phyloP scores from a whole-genome alignment of 2,329 filamentous ascomycete species.

The Aureobasidium sp. region DNA sequence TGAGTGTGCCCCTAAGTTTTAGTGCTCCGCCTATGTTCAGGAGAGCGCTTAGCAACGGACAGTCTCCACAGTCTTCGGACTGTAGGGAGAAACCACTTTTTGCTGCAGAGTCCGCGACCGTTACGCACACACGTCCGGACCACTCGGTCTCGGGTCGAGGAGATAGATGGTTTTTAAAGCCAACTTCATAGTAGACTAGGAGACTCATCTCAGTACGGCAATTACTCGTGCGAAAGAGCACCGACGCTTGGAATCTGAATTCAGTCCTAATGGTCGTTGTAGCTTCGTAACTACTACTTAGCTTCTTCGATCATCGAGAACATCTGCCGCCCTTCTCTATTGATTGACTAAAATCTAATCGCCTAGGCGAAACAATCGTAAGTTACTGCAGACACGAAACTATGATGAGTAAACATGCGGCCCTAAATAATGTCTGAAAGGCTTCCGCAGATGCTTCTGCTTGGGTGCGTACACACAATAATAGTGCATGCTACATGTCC shows the following conservation, averaged over 20 bases:
- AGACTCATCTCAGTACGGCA: neutral
- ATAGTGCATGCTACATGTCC: neutral
- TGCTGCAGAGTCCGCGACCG: neutral
- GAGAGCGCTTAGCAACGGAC: neutral
- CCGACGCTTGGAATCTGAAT: neutral
- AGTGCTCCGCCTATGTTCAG: neutral
- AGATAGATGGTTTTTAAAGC: neutral
- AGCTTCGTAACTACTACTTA: neutral
- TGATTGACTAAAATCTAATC: neutral
- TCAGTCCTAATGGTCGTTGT: neutral
- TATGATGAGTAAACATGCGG: neutral
- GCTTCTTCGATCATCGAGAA: neutral
- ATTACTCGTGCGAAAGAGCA: neutral
- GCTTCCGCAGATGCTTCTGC: no score
- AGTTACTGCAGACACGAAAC: neutral
- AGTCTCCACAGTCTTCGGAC: neutral
- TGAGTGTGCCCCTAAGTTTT: neutral
- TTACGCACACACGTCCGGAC: neutral
- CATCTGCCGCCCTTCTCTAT: neutral
- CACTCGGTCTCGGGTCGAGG: neutral
- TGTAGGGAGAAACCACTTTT: neutral
- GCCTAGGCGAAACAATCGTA: neutral
- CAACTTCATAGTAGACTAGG: neutral
- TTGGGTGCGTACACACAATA: neutral
- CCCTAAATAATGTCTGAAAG: neutral